Evolutionary conservation across 169 alveolate species (phyloP), one percentile per base, ranked within the genome.

Genomic region (Cyclospora cayetanensis): DNA sequence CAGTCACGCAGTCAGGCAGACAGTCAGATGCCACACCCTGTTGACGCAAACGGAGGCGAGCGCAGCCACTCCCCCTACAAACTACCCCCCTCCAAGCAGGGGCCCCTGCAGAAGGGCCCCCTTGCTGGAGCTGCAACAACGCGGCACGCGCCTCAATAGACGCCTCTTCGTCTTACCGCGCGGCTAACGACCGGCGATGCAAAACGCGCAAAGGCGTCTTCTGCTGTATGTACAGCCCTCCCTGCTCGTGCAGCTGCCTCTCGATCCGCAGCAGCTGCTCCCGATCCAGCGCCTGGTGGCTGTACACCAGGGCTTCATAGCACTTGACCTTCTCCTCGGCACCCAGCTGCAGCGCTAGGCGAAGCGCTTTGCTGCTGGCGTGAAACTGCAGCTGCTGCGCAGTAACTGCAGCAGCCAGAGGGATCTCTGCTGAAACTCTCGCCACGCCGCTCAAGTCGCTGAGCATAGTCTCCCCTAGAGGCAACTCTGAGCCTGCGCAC

Each of bases 161-260:
- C n/a, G 25, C 11, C 70, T 2, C 68, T 22, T 3, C 25, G 84
- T 66, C 55, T 4, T 22, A 84, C 91, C 91, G 31, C 39, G 15
- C 39, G 29, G 80, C 60, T 2, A 60, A 66, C 1, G 66, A 42
- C n/a, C 91, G 65, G 25, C 91, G 41, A 52, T 85, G 91, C 9
- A 85, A 72, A 41, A 85, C 91, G 1, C 91, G 60, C 27, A 85
- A 27, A 5, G 91, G 91, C 37, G 91, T 85, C 82, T 39, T 42
- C 72, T 85, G 91, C n/a, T 43, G 11, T 1, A 85, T 20, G 9
- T 5, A 2, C 80, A 85, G 50, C 18, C 85, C 85, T 12, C 85
- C 63, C 39, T 41, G 53, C 37, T 18, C 15, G 39, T 74, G 74
- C 60, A 12, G 85, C 66, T 12, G 60, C 85, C 25, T 15, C 29